Evolutionary conservation across 2,329 filamentous ascomycete species (phyloP).

Genomic region (Talaromyces sp.): DNA sequence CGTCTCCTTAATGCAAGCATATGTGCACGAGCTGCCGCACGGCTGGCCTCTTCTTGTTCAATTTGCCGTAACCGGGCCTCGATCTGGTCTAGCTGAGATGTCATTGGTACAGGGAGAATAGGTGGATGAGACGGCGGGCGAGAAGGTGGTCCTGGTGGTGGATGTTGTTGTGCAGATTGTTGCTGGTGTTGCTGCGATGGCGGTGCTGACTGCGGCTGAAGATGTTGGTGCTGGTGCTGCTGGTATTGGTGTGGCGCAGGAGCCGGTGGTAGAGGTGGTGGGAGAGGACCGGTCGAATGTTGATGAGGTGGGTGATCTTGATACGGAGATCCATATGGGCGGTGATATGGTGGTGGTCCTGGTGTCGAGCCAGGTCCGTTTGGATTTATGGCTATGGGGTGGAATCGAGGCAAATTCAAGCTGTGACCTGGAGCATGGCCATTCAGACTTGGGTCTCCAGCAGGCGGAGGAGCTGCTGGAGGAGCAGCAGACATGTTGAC

Average conservation of each 20-base stretch:
- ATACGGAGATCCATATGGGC: slow-evolving; percentile 15
- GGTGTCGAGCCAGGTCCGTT: slow-evolving; percentile 34
- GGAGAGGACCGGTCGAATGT: slow-evolving; percentile 3
- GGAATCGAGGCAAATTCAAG: slow-evolving; percentile 37
- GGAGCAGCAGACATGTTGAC: slow-evolving; percentile 36
- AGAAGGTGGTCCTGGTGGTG: slow-evolving; percentile 28
- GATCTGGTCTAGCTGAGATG: slow-evolving; percentile 36
- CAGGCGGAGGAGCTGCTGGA: slow-evolving; percentile 33
- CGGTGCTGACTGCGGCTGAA: slow-evolving; percentile 1
- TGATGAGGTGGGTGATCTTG: slow-evolving; percentile 12
- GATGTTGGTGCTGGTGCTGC: slow-evolving; percentile 8
- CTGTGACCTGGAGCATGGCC: slow-evolving; percentile 24
- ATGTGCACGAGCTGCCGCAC: slow-evolving; percentile 37
- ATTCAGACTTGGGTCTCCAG: slow-evolving; percentile 34
- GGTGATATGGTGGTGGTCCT: slow-evolving; percentile 28
- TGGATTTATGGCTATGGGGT: slow-evolving; percentile 42
- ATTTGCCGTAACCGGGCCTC: slow-evolving; percentile 38
- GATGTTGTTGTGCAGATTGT: slow-evolving; percentile 1
- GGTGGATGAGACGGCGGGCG: slow-evolving; percentile 30
- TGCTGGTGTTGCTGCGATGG: slow-evolving; percentile 9
- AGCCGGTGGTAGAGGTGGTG: slow-evolving; percentile 12
- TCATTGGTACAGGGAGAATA: slow-evolving; percentile 27
- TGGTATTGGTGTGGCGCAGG: slow-evolving; percentile 11
- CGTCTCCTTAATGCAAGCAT: slow-evolving; percentile 38
- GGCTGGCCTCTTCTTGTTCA: slow-evolving; percentile 40